Evolutionary conservation across 768 basidiomycete species (phyloP).

Genomic region (Podaxis sp.): DNA sequence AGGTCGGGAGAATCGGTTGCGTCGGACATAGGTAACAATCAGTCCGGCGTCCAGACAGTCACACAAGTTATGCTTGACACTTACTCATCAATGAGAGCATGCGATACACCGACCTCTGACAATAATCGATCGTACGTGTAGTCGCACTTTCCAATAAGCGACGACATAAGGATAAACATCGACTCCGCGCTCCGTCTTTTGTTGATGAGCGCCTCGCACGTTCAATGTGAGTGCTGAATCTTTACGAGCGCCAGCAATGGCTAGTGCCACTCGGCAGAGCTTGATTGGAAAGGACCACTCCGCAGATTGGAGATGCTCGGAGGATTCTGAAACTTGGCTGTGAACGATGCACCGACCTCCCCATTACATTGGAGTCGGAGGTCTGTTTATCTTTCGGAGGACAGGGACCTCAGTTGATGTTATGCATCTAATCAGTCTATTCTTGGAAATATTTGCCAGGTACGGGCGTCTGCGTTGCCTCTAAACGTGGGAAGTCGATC

Average conservation of each 20-base stretch:
- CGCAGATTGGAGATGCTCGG: too few species aligned
- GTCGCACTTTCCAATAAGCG: not conserved
- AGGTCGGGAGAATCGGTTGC: not conserved
- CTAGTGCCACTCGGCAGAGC: too few species aligned
- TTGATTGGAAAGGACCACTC: too few species aligned
- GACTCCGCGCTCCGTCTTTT: not conserved
- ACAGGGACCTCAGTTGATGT: not conserved
- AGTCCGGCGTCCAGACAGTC: not conserved
- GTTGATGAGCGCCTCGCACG: not conserved
- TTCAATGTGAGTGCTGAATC: not conserved
- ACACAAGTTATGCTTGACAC: not conserved
- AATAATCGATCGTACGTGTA: not conserved
- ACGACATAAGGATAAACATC: not conserved
- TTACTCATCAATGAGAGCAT: not conserved
- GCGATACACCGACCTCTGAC: not conserved
- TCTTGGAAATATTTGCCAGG: not conserved
- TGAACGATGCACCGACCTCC: not conserved
- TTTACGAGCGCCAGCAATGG: too few species aligned
- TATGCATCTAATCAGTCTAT: not conserved
- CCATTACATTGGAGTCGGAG: not conserved
- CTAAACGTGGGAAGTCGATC: not conserved
- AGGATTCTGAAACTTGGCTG: too few species aligned
- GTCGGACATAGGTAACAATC: not conserved
- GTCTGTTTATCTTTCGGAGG: not conserved
- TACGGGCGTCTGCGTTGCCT: not conserved